phyloP scores from a whole-genome alignment of 2,329 filamentous ascomycete genomes.

The Neofusicoccum sp. region DNA sequence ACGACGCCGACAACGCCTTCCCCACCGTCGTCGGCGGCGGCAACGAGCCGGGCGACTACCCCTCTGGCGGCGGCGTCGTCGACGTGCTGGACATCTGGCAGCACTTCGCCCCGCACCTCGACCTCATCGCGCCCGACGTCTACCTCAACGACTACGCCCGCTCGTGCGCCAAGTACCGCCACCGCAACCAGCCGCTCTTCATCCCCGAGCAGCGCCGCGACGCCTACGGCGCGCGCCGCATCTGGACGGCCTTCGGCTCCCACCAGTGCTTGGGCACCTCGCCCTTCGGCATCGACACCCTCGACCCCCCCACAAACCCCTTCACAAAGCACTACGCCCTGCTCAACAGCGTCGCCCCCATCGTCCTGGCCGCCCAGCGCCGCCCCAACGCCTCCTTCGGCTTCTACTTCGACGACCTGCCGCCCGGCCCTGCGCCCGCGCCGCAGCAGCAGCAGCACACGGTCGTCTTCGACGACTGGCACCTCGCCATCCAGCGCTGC shows the following conservation, averaged over 20 bases:
- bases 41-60: slow-evolving; percentile 48
- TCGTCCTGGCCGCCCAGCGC: slow-evolving; percentile 46
- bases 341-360: slow-evolving; percentile 36
- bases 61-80: slow-evolving; percentile 49
- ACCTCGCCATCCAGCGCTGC: slow-evolving; percentile 45
- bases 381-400: slow-evolving; percentile 44
- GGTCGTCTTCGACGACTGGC: slow-evolving; percentile 38
- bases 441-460: slow-evolving; percentile 34
- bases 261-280: slow-evolving; percentile 43
- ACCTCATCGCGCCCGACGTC: slow-evolving; percentile 52
- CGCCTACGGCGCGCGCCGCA: slow-evolving; percentile 46
- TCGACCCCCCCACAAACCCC: slow-evolving; percentile 35
- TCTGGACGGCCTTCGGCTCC: slow-evolving; percentile 48
- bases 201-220: slow-evolving; percentile 58
- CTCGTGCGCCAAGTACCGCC: slow-evolving; percentile 49
- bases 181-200: slow-evolving; percentile 50
- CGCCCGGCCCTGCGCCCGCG: slow-evolving; percentile 26
- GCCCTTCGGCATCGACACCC: slow-evolving; percentile 50
- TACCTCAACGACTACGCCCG: slow-evolving; percentile 53
- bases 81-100: slow-evolving; percentile 52
- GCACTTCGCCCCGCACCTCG: slow-evolving; percentile 45
- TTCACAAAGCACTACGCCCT: slow-evolving; percentile 47
- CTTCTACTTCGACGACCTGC: slow-evolving; percentile 48
- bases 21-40: slow-evolving; percentile 48
- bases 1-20: slow-evolving; percentile 35